Evolutionary conservation across 345 rosid genomes (phyloP).

Genomic region (Cardamine resedifolia): DNA sequence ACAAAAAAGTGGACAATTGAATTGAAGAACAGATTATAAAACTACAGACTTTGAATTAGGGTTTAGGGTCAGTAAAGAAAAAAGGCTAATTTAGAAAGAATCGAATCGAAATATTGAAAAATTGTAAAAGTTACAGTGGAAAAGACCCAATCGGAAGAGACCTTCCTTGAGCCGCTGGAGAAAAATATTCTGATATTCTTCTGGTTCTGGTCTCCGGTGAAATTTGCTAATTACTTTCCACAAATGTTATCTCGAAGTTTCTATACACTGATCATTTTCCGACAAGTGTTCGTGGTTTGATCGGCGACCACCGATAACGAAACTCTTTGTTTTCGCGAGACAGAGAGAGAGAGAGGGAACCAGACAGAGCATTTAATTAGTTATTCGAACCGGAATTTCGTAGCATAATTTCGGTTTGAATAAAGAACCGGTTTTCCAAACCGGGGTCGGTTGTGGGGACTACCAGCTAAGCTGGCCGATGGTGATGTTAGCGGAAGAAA

Average conservation of each 20-base stretch:
- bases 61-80: background rate
- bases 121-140: background rate
- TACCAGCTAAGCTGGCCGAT: too few species aligned
- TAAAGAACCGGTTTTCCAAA: background rate
- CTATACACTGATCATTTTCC: background rate
- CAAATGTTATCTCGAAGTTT: background rate
- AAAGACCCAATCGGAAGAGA: background rate
- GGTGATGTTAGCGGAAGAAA: too few species aligned
- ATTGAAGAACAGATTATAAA: background rate
- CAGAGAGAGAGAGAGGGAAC: too few species aligned
- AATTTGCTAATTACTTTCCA: background rate
- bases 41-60: constrained; percentile 4
- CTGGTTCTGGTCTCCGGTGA: background rate
- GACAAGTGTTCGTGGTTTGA: background rate
- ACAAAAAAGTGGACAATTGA: background rate
- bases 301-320: too few species aligned
- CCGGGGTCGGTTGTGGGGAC: background rate
- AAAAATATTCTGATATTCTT: too few species aligned
- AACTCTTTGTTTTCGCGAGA: background rate
- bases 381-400: background rate
- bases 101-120: background rate
- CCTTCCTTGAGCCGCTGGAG: background rate
- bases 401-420: background rate
- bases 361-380: background rate
- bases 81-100: too few species aligned